phyloP scores from a whole-genome alignment of 2,329 filamentous ascomycete genomes.

The Neurospora crassa region DNA sequence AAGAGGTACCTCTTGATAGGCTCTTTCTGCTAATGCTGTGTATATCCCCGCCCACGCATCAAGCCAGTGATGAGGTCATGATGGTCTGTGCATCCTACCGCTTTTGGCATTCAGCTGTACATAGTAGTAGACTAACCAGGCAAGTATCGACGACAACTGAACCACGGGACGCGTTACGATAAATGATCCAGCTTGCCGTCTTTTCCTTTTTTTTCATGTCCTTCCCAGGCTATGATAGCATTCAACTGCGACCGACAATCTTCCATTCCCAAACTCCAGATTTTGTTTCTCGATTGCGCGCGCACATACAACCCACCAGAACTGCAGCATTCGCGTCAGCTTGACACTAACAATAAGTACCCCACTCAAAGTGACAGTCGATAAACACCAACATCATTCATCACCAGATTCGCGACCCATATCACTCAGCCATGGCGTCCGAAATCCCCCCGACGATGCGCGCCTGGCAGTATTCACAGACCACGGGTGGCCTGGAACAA shows the following conservation, averaged over 20 bases:
- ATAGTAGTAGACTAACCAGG: neutral
- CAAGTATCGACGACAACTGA: neutral
- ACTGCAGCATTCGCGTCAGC: neutral
- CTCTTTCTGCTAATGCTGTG: neutral
- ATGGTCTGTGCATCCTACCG: neutral
- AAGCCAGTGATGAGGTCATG: neutral
- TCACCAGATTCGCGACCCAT: neutral
- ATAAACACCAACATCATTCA: neutral
- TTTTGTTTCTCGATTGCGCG: neutral
- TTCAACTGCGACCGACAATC: neutral
- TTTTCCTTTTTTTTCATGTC: neutral
- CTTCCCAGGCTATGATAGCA: neutral
- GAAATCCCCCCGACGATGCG: constrained; percentile 32
- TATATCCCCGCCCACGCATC: too few species aligned
- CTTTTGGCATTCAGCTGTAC: neutral
- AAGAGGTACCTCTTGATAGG: neutral
- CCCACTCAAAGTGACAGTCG: neutral
- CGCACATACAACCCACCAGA: neutral
- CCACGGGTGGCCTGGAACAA: constrained; percentile 39
- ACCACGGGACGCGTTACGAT: neutral
- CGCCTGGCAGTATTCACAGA: constrained; percentile 45
- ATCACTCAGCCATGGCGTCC: constrained; percentile 1
- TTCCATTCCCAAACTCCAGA: neutral
- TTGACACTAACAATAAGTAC: neutral
- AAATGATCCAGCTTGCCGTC: neutral